Base-by-base conservation (phyloP, 306 rosid species). In the Inga laurina region DNA sequence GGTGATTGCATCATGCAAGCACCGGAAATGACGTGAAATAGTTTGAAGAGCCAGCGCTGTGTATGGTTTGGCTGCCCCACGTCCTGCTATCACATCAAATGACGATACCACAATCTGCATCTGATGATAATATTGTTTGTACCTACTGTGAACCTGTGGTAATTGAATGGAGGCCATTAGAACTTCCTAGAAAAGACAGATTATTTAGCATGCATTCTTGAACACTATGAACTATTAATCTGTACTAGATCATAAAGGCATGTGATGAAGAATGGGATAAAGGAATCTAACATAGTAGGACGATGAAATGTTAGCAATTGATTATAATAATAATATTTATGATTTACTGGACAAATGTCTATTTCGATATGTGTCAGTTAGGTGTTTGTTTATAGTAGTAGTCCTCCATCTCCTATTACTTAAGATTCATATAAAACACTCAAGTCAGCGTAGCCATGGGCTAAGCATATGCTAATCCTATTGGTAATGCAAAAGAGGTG, bases 51-150 rank as follows among this genome's bases (percentile, higher is more conserved):
- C 96, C 71, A 93, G 92, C 18, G 90, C 89, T 7, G 97, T 90
- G 88, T 93, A 93, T 66, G 97, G 93, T 87, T 93, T 91, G 59
- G 96, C 93, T 30, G 97, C 91, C 8, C 97, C 97, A 54, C 87
- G 77, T 68, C 96, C 97, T 2, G 94, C 91, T 80, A 93, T 73
- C 51, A 78, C 89, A 78, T 93, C 94, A 80, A 93, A 93, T 5
- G 96, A 93, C 44, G 97, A 93, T 71, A 90, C 96, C 68, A 93
- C 96, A 77, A 90, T 89, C 87, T 92, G 94, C 97, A 92, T 92
- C 88, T 90, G 97, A 78, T 92, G 94, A 79, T 86, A 85, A 72
- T 93, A 93, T 71, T 93, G 97, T 82, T 87, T 93, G 92, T 91
- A 93, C 91, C 96, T 85, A 85, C 86, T 86, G 72, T 93, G 94